A percentile compares a stretch with the other conserved stretches of the same genome.
These are phyloP conservation scores for Inonotus obliquus DNA, from an alignment of 1,284 basidiomycete genomes.

Conservation along the genomic window DNA sequence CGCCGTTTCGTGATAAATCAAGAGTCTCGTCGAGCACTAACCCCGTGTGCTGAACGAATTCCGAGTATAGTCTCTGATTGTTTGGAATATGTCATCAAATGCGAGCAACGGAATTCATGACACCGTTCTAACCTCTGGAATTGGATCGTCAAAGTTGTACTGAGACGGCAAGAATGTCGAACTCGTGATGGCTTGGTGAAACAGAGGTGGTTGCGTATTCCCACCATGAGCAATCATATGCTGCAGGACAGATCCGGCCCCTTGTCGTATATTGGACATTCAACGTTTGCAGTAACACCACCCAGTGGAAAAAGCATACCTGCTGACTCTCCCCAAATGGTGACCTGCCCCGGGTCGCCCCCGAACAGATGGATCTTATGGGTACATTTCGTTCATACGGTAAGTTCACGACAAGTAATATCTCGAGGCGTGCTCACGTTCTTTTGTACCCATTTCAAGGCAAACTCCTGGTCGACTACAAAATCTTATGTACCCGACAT, in stretches of 20 bases:
- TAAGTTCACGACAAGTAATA: background rate
- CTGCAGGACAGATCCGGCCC: slow-evolving; percentile 22
- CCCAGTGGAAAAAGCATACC: slow-evolving; percentile 20
- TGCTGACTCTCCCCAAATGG: slow-evolving; percentile 32
- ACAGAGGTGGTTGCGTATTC: slow-evolving; percentile 21
- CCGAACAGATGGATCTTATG: slow-evolving; percentile 26
- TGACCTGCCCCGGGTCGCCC: slow-evolving; percentile 30
- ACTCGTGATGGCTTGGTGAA: slow-evolving; percentile 19
- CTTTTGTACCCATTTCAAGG: slow-evolving; percentile 29
- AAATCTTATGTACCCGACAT: background rate
- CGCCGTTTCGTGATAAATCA: slow-evolving; percentile 32
- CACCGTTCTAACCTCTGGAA: too few species aligned
- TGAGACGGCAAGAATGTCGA: slow-evolving; percentile 22
- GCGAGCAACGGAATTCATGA: slow-evolving; percentile 9
- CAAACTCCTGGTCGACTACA: slow-evolving; percentile 31
- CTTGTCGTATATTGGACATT: background rate
- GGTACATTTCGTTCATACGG: too few species aligned
- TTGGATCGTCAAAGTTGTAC: slow-evolving; percentile 19
- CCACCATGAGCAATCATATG: slow-evolving; percentile 23
- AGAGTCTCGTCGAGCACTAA: background rate
- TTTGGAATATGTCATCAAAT: background rate
- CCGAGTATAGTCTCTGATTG: slow-evolving; percentile 11
- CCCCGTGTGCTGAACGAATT: slow-evolving; percentile 5
- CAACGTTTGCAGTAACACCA: background rate
- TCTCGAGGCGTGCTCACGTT: slow-evolving; percentile 22